Evolutionary conservation across 257 asterid genomes (phyloP).

Genomic region (Forsythia viridissima): DNA sequence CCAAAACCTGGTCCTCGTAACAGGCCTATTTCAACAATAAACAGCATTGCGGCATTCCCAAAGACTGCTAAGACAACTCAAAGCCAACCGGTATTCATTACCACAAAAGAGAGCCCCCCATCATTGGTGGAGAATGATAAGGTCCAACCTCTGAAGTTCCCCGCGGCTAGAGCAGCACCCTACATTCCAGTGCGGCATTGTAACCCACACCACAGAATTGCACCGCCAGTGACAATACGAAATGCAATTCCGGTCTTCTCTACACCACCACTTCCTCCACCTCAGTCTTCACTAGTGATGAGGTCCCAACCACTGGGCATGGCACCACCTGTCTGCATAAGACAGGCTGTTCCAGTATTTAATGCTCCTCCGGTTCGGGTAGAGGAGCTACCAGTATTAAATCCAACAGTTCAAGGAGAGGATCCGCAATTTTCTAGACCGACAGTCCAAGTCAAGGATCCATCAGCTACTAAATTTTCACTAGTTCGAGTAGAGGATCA

Average conservation of each 20-base stretch:
- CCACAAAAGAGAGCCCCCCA: constrained; percentile 38
- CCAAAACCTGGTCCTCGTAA: constrained; percentile 58
- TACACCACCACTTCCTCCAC: constrained; percentile 74
- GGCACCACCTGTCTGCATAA: constrained; percentile 66
- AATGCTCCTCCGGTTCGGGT: constrained; percentile 56
- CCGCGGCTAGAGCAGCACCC: constrained; percentile 84
- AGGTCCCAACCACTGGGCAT: constrained; percentile 55
- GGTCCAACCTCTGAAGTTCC: constrained; percentile 56
- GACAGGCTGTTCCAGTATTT: constrained; percentile 62
- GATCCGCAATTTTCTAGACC: constrained; percentile 40
- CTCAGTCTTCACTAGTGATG: constrained; percentile 48
- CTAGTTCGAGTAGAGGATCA: constrained; percentile 31
- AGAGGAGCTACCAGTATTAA: constrained; percentile 48
- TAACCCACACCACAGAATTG: constrained; percentile 59
- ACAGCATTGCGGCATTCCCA: constrained; percentile 39
- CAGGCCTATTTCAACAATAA: constrained; percentile 43
- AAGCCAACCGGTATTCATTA: constrained; percentile 36
- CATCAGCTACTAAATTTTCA: constrained; percentile 28
- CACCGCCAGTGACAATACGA: constrained; percentile 88
- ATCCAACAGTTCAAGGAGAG: constrained; percentile 41
- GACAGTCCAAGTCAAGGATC: constrained; percentile 33
- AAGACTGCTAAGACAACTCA: constrained; percentile 41
- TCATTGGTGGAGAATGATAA: constrained; percentile 39
- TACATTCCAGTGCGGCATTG: constrained; percentile 81
- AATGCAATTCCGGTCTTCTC: constrained; percentile 79